Evolutionary conservation across 2,329 filamentous ascomycete genomes (phyloP).

Genomic region (Phaeosphaeriaceae sp.): DNA sequence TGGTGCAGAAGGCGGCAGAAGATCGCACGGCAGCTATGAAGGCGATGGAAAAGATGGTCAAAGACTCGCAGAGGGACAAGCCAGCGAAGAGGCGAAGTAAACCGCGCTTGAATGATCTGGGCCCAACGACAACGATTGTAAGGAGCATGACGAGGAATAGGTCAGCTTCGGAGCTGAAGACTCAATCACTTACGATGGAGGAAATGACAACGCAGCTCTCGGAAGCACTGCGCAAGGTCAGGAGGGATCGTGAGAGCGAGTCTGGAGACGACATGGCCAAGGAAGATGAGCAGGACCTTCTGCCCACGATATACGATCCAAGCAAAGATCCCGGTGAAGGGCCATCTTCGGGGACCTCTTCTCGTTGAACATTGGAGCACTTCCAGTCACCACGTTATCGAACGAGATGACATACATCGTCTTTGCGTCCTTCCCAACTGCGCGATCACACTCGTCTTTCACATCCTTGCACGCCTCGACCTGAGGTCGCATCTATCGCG

Average conservation of each 20-base stretch:
- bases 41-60: background rate
- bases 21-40: background rate
- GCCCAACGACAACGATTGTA: background rate
- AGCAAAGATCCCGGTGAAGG: background rate
- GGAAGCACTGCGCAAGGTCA: background rate
- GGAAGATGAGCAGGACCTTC: background rate
- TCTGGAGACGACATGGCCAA: background rate
- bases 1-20: background rate
- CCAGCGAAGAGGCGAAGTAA: background rate
- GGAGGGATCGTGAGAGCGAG: background rate
- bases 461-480: background rate
- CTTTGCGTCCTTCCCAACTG: too few species aligned
- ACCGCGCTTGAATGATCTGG: background rate
- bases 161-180: background rate
- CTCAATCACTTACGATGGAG: background rate
- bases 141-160: background rate
- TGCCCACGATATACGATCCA: background rate
- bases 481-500: background rate
- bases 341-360: background rate
- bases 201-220: background rate
- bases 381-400: background rate
- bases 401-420: background rate
- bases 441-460: background rate
- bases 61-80: background rate
- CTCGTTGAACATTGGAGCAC: background rate